Base-by-base conservation (phyloP, 2,329 filamentous ascomycete genomes). In the Aspergillus ibericus region DNA sequence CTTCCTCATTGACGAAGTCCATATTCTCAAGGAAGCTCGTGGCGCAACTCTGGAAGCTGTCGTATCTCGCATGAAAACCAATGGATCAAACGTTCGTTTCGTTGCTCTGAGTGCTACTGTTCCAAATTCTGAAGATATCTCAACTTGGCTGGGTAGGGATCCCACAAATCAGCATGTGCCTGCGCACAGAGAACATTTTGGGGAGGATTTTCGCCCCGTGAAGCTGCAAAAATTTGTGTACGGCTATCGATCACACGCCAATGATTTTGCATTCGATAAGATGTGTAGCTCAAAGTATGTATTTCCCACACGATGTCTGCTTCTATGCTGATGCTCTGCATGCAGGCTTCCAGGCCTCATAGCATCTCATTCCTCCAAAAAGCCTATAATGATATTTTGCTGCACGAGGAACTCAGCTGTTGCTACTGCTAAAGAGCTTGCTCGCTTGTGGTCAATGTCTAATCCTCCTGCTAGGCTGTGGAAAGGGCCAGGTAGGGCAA, bases 1-100 rank as follows among this genome's bases (percentile, higher is more conserved):
- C 0, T 91, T 95, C 61, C 81, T 96, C 18, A 92, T 96, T 56
- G 91, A 96, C 66, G 91, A 96, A 69, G 90, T 96, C 0, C 91
- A 96, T 65, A 92, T 95, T 35, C 80, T 96, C 54, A 93, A 92
- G 67, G 91, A 95, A 66, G 77, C 82, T 3, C 86, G 91, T 22
- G 91, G 91, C 15, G 90, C 91, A 12, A 93, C 89, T 0, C 80
- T 96, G 1, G 91, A 96, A 71, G 89, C 89, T 4, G 88, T 96
- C 2, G 89, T 96, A 0, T 93, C 91, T 15, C 87, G 91, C 8
- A 96, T 95, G 91, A 95, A 95, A 73, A 88, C 88, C 0, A 86
- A 91, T 47, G 87, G 88, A 12, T 85, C 87, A 0, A 83, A 88
- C 68, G 86, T 95, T 15, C 86, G 91, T 13, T 95, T 96, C 66